Percentiles rank a stretch among this genome's conserved stretches.
Conservation (phyloP, 2,329 filamentous ascomycete genomes). For the Fusarium chlamydosporum region DNA sequence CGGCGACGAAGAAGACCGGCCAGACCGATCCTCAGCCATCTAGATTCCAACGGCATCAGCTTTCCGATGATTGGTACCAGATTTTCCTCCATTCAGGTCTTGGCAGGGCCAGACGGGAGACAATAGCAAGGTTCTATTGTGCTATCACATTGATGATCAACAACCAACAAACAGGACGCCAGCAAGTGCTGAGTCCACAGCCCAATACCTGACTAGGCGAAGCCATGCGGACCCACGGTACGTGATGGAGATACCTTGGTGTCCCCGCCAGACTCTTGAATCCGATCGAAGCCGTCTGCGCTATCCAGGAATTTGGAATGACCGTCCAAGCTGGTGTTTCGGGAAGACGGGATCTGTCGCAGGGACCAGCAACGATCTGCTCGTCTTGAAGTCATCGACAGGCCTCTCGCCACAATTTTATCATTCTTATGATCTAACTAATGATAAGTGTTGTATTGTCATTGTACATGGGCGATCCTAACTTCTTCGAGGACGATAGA, state of each 20-base stretch:
- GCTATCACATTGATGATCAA: not conserved
- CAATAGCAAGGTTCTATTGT: not conserved
- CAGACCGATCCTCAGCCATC: conserved; percentile 32
- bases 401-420: not conserved
- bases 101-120: not conserved
- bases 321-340: conserved; percentile 25
- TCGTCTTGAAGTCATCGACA: conserved; percentile 8
- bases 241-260: conserved; percentile 11
- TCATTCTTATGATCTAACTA: not conserved
- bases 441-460: not conserved
- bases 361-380: conserved; percentile 15
- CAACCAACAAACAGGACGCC: conserved; percentile 4
- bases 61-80: conserved; percentile 4
- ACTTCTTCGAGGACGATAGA: conserved; percentile 1
- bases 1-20: conserved; percentile 31
- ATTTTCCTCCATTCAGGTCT: not conserved
- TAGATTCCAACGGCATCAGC: conserved; percentile 12
- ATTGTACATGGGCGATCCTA: not conserved
- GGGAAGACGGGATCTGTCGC: conserved; percentile 12
- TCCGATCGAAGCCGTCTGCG: conserved; percentile 7
- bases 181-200: conserved; percentile 29
- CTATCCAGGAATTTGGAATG: conserved; percentile 36
- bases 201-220: not conserved
- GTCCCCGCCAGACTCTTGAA: conserved; percentile 10
- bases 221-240: conserved; percentile 7